These are phyloP conservation scores for Verticillium zaregamsianum DNA, from an alignment of 2,329 filamentous ascomycete genomes.

Conservation along the genomic window DNA sequence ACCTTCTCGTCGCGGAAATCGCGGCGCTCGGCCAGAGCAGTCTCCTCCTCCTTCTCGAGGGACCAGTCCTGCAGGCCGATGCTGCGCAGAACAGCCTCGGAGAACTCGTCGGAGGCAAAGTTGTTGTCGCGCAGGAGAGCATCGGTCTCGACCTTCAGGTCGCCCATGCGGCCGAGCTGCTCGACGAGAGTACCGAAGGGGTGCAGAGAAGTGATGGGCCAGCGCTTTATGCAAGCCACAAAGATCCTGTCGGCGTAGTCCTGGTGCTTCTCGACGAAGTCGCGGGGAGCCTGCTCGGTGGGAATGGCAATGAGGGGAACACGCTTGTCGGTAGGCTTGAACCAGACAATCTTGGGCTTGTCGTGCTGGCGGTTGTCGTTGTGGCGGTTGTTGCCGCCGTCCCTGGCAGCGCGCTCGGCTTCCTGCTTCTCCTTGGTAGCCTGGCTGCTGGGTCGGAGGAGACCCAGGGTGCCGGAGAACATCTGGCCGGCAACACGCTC, in stretches of 20 bases:
- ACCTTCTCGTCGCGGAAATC: slow-evolving; percentile 86
- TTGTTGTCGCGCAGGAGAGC: slow-evolving; percentile 97
- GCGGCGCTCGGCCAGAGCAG: slow-evolving; percentile 67
- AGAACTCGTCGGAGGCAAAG: slow-evolving; percentile 96
- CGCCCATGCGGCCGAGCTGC: slow-evolving; percentile 94
- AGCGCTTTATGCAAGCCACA: slow-evolving; percentile 97
- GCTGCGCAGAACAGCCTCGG: slow-evolving; percentile 90
- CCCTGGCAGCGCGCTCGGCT: slow-evolving; percentile 86
- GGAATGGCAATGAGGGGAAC: slow-evolving; percentile 97
- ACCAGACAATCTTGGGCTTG: slow-evolving; percentile 99
- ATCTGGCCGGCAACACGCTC: slow-evolving; percentile 97
- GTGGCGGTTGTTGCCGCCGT: slow-evolving; percentile 66
- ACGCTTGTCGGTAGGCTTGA: slow-evolving; percentile 98
- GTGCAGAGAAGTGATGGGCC: slow-evolving; percentile 99
- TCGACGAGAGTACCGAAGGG: slow-evolving; percentile 97
- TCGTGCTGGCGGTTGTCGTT: slow-evolving; percentile 85
- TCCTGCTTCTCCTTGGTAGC: slow-evolving; percentile 99
- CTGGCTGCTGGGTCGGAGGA: slow-evolving; percentile 93
- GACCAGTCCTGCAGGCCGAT: slow-evolving; percentile 92
- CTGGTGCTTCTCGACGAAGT: slow-evolving; percentile 98
- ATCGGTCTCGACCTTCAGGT: slow-evolving; percentile 96
- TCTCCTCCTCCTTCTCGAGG: slow-evolving; percentile 75
- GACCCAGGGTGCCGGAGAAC: slow-evolving; percentile 94
- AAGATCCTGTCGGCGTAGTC: slow-evolving; percentile 98
- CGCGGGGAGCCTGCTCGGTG: slow-evolving; percentile 92